Evolutionary conservation across 148 eudicot species (phyloP).

Genomic region (Nyssa sinensis): DNA sequence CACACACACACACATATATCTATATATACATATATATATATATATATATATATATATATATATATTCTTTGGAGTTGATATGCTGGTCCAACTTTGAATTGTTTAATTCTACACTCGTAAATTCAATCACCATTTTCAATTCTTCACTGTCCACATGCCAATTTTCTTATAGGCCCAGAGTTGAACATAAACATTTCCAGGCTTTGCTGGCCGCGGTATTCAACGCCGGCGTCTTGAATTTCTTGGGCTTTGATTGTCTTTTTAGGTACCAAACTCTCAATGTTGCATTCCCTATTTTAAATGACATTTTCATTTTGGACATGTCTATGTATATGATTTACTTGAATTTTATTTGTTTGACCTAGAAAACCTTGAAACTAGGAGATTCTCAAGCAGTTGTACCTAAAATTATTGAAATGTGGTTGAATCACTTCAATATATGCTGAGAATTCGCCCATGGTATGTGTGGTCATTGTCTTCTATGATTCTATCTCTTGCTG

Average conservation of each 20-base stretch:
- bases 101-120: neutral
- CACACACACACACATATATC: too few relatives aligned
- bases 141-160: slow-evolving; percentile 14
- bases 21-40: too few relatives aligned
- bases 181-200: neutral
- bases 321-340: too few relatives aligned
- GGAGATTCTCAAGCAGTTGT: neutral
- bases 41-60: neutral
- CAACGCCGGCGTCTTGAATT: slow-evolving; percentile 11
- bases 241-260: slow-evolving; percentile 14
- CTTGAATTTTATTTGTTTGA: neutral
- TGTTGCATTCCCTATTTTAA: neutral
- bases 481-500: neutral
- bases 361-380: neutral
- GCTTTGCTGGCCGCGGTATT: neutral
- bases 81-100: slow-evolving; percentile 9
- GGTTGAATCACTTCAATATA: neutral
- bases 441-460: neutral
- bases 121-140: slow-evolving; percentile 2
- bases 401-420: neutral
- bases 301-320: neutral
- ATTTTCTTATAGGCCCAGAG: neutral
- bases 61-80: neutral
- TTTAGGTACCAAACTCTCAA: slow-evolving; percentile 21
- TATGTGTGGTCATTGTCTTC: neutral